Conservation (phyloP, 257 asterid species). For the Ilex aquifolium region DNA sequence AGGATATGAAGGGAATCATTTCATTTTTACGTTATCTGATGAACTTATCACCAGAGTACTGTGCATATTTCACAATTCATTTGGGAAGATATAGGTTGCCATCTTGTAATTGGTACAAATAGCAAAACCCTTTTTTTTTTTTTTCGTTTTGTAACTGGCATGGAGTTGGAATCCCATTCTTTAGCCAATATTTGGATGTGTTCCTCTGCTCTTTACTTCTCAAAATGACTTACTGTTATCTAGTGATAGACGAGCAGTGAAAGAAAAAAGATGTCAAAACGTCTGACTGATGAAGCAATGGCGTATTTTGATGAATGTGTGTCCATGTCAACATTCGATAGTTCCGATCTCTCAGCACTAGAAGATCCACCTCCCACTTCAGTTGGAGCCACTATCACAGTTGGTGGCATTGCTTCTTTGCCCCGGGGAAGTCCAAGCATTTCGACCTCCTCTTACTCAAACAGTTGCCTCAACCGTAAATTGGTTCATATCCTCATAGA, state of each 20-base stretch:
- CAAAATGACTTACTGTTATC: constrained; percentile 12
- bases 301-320: constrained; percentile 90
- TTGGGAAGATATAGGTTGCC: no score
- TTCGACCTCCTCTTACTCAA: constrained; percentile 20
- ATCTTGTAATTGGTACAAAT: no score
- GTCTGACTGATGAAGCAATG: constrained; percentile 91
- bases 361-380: constrained; percentile 56
- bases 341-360: constrained; percentile 93
- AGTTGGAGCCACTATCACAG: constrained; percentile 24
- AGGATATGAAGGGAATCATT: no score
- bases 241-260: constrained; percentile 70
- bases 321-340: constrained; percentile 85
- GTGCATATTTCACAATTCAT: no score
- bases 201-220: constrained; percentile 1
- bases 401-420: constrained; percentile 19
- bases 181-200: background rate
- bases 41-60: no score
- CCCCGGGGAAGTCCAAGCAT: constrained; percentile 32
- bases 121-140: background rate
- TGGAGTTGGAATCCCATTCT: background rate
- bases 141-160: background rate
- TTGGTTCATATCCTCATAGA: constrained; percentile 34
- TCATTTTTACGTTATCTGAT: no score
- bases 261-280: constrained; percentile 63
- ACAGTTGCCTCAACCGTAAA: constrained; percentile 26